Base-by-base conservation (phyloP, 768 basidiomycete species). In the Gloeophyllum trabeum region DNA sequence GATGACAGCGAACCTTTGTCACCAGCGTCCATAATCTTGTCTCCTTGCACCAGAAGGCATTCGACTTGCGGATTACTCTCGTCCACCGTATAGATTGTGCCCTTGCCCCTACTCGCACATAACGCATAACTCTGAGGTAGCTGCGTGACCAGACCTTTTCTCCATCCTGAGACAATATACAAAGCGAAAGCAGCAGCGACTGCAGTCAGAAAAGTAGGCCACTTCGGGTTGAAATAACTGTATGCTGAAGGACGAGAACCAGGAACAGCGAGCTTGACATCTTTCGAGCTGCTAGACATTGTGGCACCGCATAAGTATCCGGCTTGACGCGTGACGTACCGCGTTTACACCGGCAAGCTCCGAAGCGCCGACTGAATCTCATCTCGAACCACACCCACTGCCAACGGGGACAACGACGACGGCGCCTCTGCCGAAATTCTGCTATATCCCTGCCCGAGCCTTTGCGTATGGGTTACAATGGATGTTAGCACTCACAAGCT, bases 81-180 rank as follows among this genome's bases (percentile, higher is more conserved):
- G 48, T 85, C 75, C 0, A 88, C 84, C 1, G 86, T 88, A 54
- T 87, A 87, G 28, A 89, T 77, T 32, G 61, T 69, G 19, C 56
- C 51, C 1, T 57, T 51, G 1, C 51, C 51, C 0, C n/a, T n/a
- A n/a, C n/a, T n/a, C n/a, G 81, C 71, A 52, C 81, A 88, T n/a
- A 87, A 48, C 3, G 69, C 66, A 51, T 85, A 84, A 0, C 55
- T 54, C 53, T 41, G 32, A 41, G 41, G 46, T 12, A 41, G 43
- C 39, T 20, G 4, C n/a, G 23, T 46, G 18, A 23, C 24, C 28
- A 7, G 16, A 7, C 10, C 28, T 30, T 16, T 7, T 7, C 7
- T 7, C 28, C 10, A 16, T 30, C 7, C 28, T 16, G 28, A 30
- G 28, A 16, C 16, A 7, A 16, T 30, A 16, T 30, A 30, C 28